phyloP scores from a whole-genome alignment of 2,329 filamentous ascomycete genomes.

The Aulographum hederae region DNA sequence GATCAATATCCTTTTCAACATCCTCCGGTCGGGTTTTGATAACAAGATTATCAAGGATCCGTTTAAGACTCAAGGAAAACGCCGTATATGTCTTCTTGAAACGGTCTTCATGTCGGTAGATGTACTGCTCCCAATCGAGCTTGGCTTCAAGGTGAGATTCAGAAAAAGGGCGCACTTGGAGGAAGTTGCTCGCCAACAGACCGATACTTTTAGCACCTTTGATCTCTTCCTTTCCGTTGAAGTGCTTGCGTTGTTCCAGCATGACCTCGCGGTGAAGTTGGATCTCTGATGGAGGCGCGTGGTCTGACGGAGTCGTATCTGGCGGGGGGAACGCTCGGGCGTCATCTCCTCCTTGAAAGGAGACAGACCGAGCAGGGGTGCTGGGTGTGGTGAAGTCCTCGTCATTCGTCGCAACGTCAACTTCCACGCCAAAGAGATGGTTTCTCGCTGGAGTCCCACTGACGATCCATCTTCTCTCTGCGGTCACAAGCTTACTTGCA shows the following conservation, averaged over 20 bases:
- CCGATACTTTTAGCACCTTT: conserved; percentile 39
- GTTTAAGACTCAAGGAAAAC: conserved; percentile 39
- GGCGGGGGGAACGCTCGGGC: neutral
- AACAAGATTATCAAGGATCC: conserved; percentile 60
- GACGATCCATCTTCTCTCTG: conserved; percentile 71
- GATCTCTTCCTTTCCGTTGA: conserved; percentile 19
- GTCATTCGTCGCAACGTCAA: conserved; percentile 25
- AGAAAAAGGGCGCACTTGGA: conserved; percentile 64
- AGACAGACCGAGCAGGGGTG: conserved; percentile 9
- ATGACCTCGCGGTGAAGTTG: conserved; percentile 4
- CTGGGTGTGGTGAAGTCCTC: neutral
- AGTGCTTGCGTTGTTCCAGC: conserved; percentile 21
- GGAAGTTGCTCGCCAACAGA: conserved; percentile 47
- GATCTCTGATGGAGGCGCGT: neutral
- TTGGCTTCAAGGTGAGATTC: conserved; percentile 36
- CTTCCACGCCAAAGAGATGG: conserved; percentile 51
- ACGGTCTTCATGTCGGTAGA: conserved; percentile 31
- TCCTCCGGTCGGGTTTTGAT: conserved; percentile 63
- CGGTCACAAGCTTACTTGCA: conserved; percentile 30
- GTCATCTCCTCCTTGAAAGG: conserved; percentile 10
- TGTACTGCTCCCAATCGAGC: conserved; percentile 56
- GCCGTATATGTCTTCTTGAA: conserved; percentile 37
- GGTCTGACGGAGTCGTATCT: conserved; percentile 4
- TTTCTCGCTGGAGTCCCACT: conserved; percentile 80
- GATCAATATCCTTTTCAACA: conserved; percentile 39